These are phyloP conservation scores for Irpex sp. DNA, from an alignment of 1,284 basidiomycete genomes.

Conservation along the genomic window DNA sequence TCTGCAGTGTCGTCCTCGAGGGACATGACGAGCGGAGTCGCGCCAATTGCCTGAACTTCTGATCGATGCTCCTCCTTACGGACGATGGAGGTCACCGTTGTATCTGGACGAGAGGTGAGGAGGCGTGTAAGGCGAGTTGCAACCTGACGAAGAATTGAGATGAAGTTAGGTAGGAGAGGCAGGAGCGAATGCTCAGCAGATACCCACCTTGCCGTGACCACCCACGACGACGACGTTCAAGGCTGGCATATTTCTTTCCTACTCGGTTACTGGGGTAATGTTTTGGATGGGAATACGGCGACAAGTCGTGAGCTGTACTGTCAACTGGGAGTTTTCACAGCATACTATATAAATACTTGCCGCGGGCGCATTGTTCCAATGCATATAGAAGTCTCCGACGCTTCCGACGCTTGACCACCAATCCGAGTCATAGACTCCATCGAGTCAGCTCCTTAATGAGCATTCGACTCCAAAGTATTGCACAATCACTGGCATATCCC, in stretches of 20 bases:
- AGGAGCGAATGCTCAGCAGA: background rate
- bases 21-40: constrained; percentile 54
- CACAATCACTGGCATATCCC: no score
- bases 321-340: no score
- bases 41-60: constrained; percentile 41
- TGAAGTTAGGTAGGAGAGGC: background rate
- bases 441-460: no score
- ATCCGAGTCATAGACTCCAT: no score
- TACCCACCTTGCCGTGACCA: background rate
- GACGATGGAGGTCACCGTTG: constrained; percentile 56
- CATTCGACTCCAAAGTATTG: no score
- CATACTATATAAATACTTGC: no score
- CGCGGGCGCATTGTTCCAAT: no score
- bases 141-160: constrained; percentile 31
- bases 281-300: no score
- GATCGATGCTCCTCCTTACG: constrained; percentile 41
- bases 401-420: no score
- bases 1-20: constrained; percentile 51
- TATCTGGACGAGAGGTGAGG: constrained; percentile 32
- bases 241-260: background rate
- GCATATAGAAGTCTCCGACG: no score
- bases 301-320: no score
- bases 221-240: background rate
- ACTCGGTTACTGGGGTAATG: no score
- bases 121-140: constrained; percentile 52